Evolutionary conservation across 73 alveolate species (phyloP).

Genomic region (Tetrahymena borealis): DNA sequence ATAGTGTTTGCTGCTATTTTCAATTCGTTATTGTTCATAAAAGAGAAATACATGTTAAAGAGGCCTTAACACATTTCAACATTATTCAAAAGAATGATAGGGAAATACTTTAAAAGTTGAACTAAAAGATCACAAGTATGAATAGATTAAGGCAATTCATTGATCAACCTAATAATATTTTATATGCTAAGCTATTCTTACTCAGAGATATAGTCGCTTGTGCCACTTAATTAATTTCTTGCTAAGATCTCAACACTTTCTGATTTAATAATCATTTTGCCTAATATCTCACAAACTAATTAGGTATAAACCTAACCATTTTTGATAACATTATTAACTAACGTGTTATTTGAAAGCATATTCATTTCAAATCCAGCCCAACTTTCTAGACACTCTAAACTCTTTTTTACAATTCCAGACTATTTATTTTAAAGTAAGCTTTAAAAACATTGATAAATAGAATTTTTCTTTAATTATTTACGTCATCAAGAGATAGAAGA

Average conservation of each 20-base stretch:
- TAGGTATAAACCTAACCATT: background rate
- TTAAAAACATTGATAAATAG: background rate
- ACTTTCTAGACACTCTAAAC: background rate
- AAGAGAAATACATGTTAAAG: background rate
- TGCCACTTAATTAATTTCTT: background rate
- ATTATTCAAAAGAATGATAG: background rate
- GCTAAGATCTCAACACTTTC: background rate
- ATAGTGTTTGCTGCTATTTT: background rate
- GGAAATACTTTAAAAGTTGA: background rate
- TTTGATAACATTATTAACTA: background rate
- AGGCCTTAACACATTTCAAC: background rate
- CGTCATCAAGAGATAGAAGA: background rate
- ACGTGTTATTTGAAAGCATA: background rate
- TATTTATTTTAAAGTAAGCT: background rate
- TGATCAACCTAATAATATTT: background rate
- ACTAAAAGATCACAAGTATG: background rate
- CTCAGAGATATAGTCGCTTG: background rate
- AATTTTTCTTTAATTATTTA: background rate
- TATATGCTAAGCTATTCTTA: background rate
- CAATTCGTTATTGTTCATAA: background rate
- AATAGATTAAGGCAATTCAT: background rate
- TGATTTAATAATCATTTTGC: background rate
- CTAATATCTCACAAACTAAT: background rate
- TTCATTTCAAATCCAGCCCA: constrained; percentile 3
- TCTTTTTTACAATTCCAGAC: background rate